A percentile compares a stretch with the other conserved stretches of the same genome.
Conservation (phyloP, 1,284 basidiomycete species). For the Melanopsichium pennsylvanicum region DNA sequence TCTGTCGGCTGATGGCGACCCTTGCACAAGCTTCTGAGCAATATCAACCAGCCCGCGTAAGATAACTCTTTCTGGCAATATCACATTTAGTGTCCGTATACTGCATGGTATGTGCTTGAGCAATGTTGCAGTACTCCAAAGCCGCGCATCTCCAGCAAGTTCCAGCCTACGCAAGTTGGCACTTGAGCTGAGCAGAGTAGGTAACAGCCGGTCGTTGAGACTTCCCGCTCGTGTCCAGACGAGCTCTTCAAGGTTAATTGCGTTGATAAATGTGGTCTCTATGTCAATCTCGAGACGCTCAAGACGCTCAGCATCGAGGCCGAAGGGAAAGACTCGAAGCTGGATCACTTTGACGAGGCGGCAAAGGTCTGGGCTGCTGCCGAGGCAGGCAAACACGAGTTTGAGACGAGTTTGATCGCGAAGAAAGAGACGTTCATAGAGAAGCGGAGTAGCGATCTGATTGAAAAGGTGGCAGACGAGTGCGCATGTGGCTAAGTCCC, state of each 20-base stretch:
- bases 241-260: constrained; percentile 44
- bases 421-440: constrained; percentile 61
- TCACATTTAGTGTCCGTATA: constrained; percentile 30
- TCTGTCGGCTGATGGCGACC: neutral
- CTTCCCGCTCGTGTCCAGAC: constrained; percentile 63
- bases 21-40: constrained; percentile 21
- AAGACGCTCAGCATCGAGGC: constrained; percentile 54
- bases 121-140: constrained; percentile 51
- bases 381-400: constrained; percentile 53
- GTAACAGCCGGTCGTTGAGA: constrained; percentile 55
- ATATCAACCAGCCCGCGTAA: constrained; percentile 33
- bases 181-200: constrained; percentile 30
- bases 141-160: constrained; percentile 54
- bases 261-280: constrained; percentile 30
- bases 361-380: constrained; percentile 32
- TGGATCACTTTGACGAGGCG: constrained; percentile 52
- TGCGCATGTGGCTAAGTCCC: constrained; percentile 53
- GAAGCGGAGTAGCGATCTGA: constrained; percentile 39
- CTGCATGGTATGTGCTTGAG: constrained; percentile 23
- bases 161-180: constrained; percentile 43
- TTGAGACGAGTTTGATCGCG: constrained; percentile 55
- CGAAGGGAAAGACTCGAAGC: constrained; percentile 61
- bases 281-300: constrained; percentile 56
- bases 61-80: constrained; percentile 41
- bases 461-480: constrained; percentile 40